Conservation (phyloP, 805 yeast genomes). For the Geotrichum ghanense region DNA sequence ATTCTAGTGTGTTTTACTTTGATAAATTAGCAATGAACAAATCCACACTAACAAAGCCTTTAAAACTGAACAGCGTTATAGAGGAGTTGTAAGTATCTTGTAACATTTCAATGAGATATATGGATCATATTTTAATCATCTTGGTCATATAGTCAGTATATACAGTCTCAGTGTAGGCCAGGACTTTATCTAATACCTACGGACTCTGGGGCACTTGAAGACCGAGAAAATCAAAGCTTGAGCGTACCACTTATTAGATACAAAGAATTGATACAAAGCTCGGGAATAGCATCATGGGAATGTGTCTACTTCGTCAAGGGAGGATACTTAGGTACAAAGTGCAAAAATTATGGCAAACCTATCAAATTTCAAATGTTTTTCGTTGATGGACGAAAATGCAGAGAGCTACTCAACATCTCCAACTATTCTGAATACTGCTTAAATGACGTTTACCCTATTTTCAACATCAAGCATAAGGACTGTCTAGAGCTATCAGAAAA, state of each 20-base stretch:
- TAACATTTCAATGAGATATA: neutral
- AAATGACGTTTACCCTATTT: neutral
- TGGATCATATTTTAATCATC: neutral
- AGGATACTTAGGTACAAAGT: neutral
- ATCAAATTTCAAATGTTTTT: neutral
- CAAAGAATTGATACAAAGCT: neutral
- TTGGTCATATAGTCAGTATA: neutral
- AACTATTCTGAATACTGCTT: neutral
- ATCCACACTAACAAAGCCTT: neutral
- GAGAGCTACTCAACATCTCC: neutral
- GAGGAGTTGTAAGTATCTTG: neutral
- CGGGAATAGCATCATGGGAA: neutral
- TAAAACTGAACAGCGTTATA: neutral
- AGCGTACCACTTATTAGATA: neutral
- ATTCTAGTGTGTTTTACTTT: too few relatives aligned
- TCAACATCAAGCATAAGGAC: neutral
- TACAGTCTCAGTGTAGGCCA: neutral
- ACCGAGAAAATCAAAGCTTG: neutral
- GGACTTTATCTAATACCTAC: neutral
- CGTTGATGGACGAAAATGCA: neutral
- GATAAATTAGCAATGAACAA: too few relatives aligned
- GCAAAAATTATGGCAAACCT: neutral
- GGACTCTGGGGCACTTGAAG: neutral
- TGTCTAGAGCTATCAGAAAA: neutral
- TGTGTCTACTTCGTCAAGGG: neutral